Conservation (phyloP, 1,284 basidiomycete species). For the Papiliotrema laurentii region DNA sequence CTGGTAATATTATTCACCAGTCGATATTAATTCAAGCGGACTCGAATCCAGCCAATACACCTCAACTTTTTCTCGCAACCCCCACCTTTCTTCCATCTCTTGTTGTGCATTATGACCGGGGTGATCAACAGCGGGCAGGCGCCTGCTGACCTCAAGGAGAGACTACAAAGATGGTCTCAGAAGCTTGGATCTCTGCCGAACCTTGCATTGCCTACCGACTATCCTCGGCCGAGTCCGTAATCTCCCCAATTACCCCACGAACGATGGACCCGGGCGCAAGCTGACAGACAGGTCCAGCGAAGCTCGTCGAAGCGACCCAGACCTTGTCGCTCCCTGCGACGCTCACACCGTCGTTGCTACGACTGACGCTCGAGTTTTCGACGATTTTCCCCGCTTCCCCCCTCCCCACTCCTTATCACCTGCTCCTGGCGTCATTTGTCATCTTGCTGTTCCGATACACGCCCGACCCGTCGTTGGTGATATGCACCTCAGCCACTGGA, state of each 20-base stretch:
- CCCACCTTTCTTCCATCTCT: too few species aligned
- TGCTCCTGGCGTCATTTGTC: slow-evolving; percentile 85
- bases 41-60: too few species aligned
- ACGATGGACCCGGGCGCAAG: neutral
- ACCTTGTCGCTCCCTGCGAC: slow-evolving; percentile 56
- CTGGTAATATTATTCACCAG: too few species aligned
- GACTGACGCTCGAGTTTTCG: slow-evolving; percentile 67
- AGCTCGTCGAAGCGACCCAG: slow-evolving; percentile 73
- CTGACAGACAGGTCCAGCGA: slow-evolving; percentile 55
- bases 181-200: slow-evolving; percentile 66
- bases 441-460: slow-evolving; percentile 93
- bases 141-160: slow-evolving; percentile 6
- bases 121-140: neutral
- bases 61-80: too few species aligned
- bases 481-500: slow-evolving; percentile 79
- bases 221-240: slow-evolving; percentile 69
- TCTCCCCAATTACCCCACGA: neutral
- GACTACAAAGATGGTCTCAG: slow-evolving; percentile 45
- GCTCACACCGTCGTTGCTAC: slow-evolving; percentile 43
- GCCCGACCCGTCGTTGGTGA: slow-evolving; percentile 88
- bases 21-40: too few species aligned
- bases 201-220: slow-evolving; percentile 93
- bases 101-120: neutral
- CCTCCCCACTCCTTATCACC: slow-evolving; percentile 80
- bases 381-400: slow-evolving; percentile 39